Percentiles rank a stretch among this genome's conserved stretches.
Conservation (phyloP, 306 rosid genomes). For the Quercus glauca region DNA sequence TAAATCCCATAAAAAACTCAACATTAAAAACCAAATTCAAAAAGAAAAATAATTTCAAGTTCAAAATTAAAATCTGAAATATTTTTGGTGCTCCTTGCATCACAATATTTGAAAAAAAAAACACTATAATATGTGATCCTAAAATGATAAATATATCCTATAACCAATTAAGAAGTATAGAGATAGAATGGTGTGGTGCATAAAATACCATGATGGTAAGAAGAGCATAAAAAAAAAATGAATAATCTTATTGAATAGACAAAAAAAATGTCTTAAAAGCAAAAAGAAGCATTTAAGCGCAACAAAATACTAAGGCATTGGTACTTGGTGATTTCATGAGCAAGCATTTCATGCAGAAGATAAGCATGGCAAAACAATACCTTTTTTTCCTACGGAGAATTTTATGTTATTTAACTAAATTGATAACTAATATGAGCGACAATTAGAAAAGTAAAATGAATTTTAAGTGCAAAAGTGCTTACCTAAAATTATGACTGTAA, state of each 20-base stretch:
- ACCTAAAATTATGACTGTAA: constrained; percentile 23
- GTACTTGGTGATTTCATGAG: background rate
- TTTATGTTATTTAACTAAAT: background rate
- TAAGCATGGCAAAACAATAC: no score
- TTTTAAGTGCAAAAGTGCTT: background rate
- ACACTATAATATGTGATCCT: no score
- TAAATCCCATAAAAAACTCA: no score
- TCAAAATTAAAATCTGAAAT: no score
- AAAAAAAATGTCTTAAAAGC: background rate
- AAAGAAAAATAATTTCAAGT: no score
- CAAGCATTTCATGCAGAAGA: background rate
- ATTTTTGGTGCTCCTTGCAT: no score
- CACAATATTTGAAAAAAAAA: no score
- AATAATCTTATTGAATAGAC: background rate
- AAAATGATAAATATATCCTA: no score
- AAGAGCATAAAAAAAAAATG: background rate
- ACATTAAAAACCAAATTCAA: no score
- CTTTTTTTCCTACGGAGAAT: background rate
- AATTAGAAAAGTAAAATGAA: background rate
- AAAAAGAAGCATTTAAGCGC: no score
- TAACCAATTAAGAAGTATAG: background rate
- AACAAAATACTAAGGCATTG: background rate
- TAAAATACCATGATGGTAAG: background rate
- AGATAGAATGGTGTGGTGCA: background rate
- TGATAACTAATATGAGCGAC: background rate